phyloP scores from a whole-genome alignment of 208 protist genomes.

The Chromosphaera perkinsii region DNA sequence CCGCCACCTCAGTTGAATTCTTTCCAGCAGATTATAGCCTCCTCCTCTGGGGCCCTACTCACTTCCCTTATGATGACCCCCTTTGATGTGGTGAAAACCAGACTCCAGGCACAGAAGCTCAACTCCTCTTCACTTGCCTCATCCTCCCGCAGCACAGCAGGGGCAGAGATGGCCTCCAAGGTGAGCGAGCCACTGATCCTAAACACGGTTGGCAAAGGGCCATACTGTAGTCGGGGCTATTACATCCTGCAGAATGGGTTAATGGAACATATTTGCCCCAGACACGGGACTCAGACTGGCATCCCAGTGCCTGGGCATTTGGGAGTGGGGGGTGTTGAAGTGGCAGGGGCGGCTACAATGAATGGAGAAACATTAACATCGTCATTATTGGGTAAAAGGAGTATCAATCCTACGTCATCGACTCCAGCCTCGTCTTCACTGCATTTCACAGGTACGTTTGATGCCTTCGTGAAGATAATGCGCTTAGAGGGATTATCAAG shows the following conservation, averaged over 20 bases:
- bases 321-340: not conserved
- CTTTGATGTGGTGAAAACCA: slow-evolving; percentile 24
- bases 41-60: too few relatives aligned
- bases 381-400: not conserved
- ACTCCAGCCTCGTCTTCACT: not conserved
- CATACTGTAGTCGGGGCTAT: too few relatives aligned
- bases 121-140: not conserved
- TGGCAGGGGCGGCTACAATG: not conserved
- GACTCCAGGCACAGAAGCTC: slow-evolving; percentile 12
- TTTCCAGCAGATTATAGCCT: too few relatives aligned
- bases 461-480: slow-evolving; percentile 23
- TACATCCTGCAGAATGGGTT: slow-evolving; percentile 24
- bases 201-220: too few relatives aligned
- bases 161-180: too few relatives aligned
- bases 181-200: too few relatives aligned
- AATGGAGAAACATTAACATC: not conserved
- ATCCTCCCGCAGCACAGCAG: not conserved
- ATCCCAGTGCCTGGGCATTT: too few relatives aligned
- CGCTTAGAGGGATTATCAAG: slow-evolving; percentile 7
- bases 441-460: slow-evolving; percentile 10
- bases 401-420: not conserved
- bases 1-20: too few relatives aligned
- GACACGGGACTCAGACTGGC: too few relatives aligned
- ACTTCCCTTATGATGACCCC: slow-evolving; percentile 17
- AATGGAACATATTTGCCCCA: slow-evolving; percentile 10